Conservation (phyloP, 2,329 filamentous ascomycete genomes). For the Monilinia vaccinii-corymbosi region DNA sequence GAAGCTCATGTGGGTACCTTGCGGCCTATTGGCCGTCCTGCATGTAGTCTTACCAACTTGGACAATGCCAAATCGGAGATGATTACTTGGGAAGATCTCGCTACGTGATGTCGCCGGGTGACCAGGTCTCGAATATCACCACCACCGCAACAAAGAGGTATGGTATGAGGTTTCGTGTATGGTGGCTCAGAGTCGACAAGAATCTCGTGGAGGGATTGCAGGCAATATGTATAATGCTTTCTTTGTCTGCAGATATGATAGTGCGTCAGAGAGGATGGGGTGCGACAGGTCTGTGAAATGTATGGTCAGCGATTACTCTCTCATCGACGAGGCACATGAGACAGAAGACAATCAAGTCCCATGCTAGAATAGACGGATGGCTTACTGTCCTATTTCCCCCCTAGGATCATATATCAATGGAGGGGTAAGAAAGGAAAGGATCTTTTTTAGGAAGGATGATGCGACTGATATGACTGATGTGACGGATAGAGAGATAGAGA, state of each 20-base stretch:
- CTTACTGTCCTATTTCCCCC: not conserved
- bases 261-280: slow-evolving; percentile 16
- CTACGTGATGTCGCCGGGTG: not conserved
- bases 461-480: too few relatives aligned
- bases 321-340: not conserved
- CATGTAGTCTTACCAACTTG: slow-evolving; percentile 24
- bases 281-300: slow-evolving; percentile 17
- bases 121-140: not conserved
- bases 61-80: slow-evolving; percentile 15
- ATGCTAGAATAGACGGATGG: slow-evolving; percentile 4
- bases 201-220: not conserved
- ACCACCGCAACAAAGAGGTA: not conserved
- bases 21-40: slow-evolving; percentile 28
- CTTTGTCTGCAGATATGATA: slow-evolving; percentile 20
- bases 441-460: too few relatives aligned
- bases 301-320: slow-evolving; percentile 9
- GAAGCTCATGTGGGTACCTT: slow-evolving; percentile 14
- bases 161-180: not conserved
- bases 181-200: not conserved
- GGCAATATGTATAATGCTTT: slow-evolving; percentile 7
- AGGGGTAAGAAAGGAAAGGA: not conserved
- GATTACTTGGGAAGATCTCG: not conserved
- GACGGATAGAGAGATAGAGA: too few relatives aligned
- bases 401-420: not conserved
- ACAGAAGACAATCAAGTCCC: not conserved